Percentiles rank a stretch among this genome's conserved stretches.
These are phyloP conservation scores for Rhizopus delemar DNA, from an alignment of 371 early-diverging fungal genomes.

Conservation along the genomic window DNA sequence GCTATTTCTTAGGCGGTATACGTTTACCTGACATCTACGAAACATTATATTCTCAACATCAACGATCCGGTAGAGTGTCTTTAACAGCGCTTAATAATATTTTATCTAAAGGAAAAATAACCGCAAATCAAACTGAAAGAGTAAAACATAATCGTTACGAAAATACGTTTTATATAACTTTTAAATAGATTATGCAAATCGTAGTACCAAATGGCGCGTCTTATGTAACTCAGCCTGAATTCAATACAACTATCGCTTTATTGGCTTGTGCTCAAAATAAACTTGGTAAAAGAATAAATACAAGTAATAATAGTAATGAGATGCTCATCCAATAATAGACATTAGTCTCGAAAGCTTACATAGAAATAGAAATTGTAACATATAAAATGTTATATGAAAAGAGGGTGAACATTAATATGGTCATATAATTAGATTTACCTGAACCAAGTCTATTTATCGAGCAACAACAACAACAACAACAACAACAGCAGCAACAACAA, in stretches of 20 bases:
- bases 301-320: background rate
- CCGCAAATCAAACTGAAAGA: constrained; percentile 48
- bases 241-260: constrained; percentile 68
- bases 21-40: constrained; percentile 48
- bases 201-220: constrained; percentile 52
- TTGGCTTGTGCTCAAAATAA: constrained; percentile 73
- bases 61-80: constrained; percentile 49
- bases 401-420: background rate
- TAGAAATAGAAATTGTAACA: constrained; percentile 33
- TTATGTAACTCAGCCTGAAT: constrained; percentile 60
- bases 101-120: constrained; percentile 45
- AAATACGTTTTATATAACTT: background rate
- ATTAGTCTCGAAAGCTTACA: constrained; percentile 30
- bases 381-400: background rate
- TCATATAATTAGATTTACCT: constrained; percentile 26
- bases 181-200: constrained; percentile 39
- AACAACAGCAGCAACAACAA: too few species aligned
- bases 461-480: too few species aligned
- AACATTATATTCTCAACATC: constrained; percentile 48
- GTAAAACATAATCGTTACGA: constrained; percentile 25
- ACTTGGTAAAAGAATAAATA: constrained; percentile 43
- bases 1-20: constrained; percentile 37
- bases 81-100: constrained; percentile 49
- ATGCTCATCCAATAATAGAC: constrained; percentile 14
- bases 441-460: constrained; percentile 18